A percentile compares a stretch with the other conserved stretches of the same genome.
These are phyloP conservation scores for Mycena epipterygia DNA, from an alignment of 768 basidiomycete species.

Conservation along the genomic window DNA sequence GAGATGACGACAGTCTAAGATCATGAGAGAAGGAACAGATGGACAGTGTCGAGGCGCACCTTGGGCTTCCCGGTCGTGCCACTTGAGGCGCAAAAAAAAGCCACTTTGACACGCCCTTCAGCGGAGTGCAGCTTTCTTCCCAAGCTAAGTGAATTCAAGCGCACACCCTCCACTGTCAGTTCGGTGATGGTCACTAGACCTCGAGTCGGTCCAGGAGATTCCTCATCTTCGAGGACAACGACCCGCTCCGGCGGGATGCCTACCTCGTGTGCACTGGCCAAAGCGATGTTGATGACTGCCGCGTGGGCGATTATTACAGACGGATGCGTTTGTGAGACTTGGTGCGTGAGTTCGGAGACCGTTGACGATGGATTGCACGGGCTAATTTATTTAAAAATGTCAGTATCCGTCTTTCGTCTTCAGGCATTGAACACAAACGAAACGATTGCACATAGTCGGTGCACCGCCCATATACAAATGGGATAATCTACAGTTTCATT, in stretches of 20 bases:
- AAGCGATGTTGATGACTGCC: conserved; percentile 1
- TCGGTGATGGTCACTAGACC: background rate
- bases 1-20: conserved; percentile 51
- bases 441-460: background rate
- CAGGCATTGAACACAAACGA: background rate
- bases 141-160: conserved; percentile 35
- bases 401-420: background rate
- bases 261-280: background rate
- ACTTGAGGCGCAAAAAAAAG: conserved; percentile 65
- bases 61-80: conserved; percentile 67
- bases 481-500: background rate
- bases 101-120: conserved; percentile 63
- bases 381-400: background rate
- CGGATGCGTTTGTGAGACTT: background rate
- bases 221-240: conserved; percentile 12
- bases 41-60: conserved; percentile 36
- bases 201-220: background rate
- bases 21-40: background rate
- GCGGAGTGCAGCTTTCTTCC: conserved; percentile 55
- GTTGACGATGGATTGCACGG: conserved; percentile 3
- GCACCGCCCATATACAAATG: background rate
- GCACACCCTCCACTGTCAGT: background rate
- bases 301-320: conserved; percentile 10
- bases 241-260: conserved; percentile 13
- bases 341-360: background rate